These are phyloP conservation scores for Xerocomellus chrysenteron DNA, from an alignment of 768 basidiomycete species.

Conservation along the genomic window DNA sequence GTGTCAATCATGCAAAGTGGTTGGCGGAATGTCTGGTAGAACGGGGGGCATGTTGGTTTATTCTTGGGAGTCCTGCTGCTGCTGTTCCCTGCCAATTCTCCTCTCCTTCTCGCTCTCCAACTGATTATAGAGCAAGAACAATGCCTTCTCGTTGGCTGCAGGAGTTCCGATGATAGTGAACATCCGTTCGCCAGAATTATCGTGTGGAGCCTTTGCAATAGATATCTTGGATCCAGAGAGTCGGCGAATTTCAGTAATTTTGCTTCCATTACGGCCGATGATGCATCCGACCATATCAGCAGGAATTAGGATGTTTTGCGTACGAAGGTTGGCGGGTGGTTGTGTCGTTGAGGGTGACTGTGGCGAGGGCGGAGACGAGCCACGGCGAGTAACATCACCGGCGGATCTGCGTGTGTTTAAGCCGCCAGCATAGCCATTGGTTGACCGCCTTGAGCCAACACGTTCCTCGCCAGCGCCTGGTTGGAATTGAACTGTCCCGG, in stretches of 20 bases:
- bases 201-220: conserved; percentile 98
- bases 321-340: conserved; percentile 80
- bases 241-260: conserved; percentile 99
- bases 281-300: conserved; percentile 98
- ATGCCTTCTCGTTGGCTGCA: conserved; percentile 95
- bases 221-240: conserved; percentile 97
- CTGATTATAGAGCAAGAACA: conserved; percentile 96
- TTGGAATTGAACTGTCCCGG: conserved; percentile 94
- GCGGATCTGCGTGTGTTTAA: conserved; percentile 59
- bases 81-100: conserved; percentile 80
- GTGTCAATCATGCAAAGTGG: conserved; percentile 17
- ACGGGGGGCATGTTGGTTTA: conserved; percentile 10
- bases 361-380: conserved; percentile 40
- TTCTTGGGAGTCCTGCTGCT: conserved; percentile 71
- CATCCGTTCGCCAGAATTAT: conserved; percentile 99
- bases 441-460: conserved; percentile 45
- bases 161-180: conserved; percentile 97
- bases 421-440: conserved; percentile 53
- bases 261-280: conserved; percentile 94
- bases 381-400: conserved; percentile 50
- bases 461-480: conserved; percentile 82
- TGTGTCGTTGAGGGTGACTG: conserved; percentile 49
- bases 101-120: conserved; percentile 96
- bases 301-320: conserved; percentile 99
- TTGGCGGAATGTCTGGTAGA: neutral